phyloP scores from a whole-genome alignment of 2,329 filamentous ascomycete species.

The Fusarium mangiferae region DNA sequence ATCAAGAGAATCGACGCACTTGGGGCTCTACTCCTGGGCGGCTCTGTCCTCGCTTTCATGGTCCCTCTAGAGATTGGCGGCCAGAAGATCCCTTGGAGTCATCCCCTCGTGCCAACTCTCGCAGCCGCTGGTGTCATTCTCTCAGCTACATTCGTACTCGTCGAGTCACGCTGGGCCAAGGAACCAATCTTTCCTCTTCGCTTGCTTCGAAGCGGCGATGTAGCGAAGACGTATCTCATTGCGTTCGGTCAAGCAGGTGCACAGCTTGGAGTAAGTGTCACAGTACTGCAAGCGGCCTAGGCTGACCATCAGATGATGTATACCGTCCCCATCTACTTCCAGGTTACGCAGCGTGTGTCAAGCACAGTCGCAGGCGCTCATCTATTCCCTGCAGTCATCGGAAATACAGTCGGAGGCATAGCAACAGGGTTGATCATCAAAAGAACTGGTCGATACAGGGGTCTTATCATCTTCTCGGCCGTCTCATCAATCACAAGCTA shows the following conservation, averaged over 20 bases:
- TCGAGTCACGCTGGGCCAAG: slow-evolving; percentile 57
- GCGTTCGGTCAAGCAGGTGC: slow-evolving; percentile 67
- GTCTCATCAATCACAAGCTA: slow-evolving; percentile 62
- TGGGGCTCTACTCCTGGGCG: slow-evolving; percentile 64
- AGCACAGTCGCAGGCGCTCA: slow-evolving; percentile 69
- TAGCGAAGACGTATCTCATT: slow-evolving; percentile 64
- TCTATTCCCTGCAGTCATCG: slow-evolving; percentile 73
- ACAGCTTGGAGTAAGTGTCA: slow-evolving; percentile 38
- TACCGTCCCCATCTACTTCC: slow-evolving; percentile 75
- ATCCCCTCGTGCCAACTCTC: slow-evolving; percentile 56
- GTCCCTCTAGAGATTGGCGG: slow-evolving; percentile 63
- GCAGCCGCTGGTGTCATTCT: slow-evolving; percentile 51
- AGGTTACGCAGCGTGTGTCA: slow-evolving; percentile 67
- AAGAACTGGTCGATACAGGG: slow-evolving; percentile 69
- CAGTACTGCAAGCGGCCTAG: rapidly evolving
- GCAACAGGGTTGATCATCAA: slow-evolving; percentile 67
- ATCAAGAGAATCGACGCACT: slow-evolving; percentile 60
- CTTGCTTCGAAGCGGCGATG: slow-evolving; percentile 62
- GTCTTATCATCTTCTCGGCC: slow-evolving; percentile 61
- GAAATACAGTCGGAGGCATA: slow-evolving; percentile 73
- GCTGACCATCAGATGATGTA: slow-evolving; percentile 59
- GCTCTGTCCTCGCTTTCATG: slow-evolving; percentile 64
- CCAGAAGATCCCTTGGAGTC: slow-evolving; percentile 61
- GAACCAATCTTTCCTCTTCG: slow-evolving; percentile 70
- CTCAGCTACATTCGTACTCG: slow-evolving; percentile 53